Evolutionary conservation across 495 filamentous ascomycete species (phyloP).

Genomic region (Talaromyces proteolyticus): DNA sequence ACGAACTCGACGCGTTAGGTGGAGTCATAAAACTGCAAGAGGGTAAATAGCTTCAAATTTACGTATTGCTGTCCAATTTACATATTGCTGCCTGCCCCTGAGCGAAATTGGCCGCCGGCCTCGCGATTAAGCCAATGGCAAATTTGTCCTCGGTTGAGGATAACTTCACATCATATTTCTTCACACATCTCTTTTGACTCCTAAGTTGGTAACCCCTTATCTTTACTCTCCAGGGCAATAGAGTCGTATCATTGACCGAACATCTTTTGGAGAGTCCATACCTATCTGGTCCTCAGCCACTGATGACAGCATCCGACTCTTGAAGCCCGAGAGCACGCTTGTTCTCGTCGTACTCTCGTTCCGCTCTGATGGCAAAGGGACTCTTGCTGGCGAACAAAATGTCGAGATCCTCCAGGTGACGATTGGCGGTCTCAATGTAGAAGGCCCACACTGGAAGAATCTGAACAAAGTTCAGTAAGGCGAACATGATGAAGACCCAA

Average conservation of each 20-base stretch:
- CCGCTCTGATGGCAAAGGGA: slow-evolving; percentile 1
- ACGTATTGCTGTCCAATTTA: too few relatives aligned
- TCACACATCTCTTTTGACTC: background rate
- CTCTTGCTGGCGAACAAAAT: slow-evolving; percentile 31
- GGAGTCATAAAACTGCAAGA: too few relatives aligned
- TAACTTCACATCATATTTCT: background rate
- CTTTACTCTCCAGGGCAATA: background rate
- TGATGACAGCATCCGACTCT: slow-evolving; percentile 1
- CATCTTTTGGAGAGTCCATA: slow-evolving; percentile 3
- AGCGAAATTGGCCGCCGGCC: too few relatives aligned
- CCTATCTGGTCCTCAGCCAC: background rate
- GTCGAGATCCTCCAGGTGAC: slow-evolving; percentile 44
- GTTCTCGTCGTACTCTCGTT: slow-evolving; percentile 4
- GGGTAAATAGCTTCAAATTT: too few relatives aligned
- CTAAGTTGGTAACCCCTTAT: background rate
- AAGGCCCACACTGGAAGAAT: slow-evolving; percentile 38
- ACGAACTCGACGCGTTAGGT: too few relatives aligned
- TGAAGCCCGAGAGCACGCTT: background rate
- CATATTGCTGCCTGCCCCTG: too few relatives aligned
- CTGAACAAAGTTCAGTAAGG: slow-evolving; percentile 35
- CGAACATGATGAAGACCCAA: slow-evolving; percentile 41
- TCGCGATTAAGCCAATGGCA: too few relatives aligned
- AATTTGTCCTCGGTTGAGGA: background rate
- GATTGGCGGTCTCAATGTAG: slow-evolving; percentile 46
- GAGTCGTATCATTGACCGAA: background rate